A percentile compares a stretch with the other conserved stretches of the same genome.
These are phyloP conservation scores for Leptomonas pyrrhocoris DNA, from an alignment of 208 protist species.

Conservation along the genomic window DNA sequence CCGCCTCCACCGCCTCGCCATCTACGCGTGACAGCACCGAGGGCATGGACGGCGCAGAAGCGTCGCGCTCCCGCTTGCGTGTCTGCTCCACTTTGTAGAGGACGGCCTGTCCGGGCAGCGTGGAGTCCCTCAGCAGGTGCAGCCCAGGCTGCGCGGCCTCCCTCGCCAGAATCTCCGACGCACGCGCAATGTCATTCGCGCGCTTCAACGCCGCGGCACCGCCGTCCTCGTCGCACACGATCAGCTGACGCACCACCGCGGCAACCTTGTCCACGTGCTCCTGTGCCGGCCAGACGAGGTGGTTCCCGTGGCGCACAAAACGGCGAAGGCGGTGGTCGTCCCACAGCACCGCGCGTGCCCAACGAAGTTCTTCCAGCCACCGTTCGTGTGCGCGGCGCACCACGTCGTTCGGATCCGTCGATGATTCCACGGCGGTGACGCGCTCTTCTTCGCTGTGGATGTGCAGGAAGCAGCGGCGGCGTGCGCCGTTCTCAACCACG, in stretches of 20 bases:
- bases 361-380: constrained; percentile 51
- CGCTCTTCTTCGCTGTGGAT: constrained; percentile 76
- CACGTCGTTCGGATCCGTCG: background rate
- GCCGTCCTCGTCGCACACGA: constrained; percentile 41
- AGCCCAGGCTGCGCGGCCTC: constrained; percentile 60
- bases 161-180: constrained; percentile 41
- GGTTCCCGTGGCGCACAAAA: constrained; percentile 49
- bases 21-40: constrained; percentile 23
- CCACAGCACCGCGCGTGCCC: constrained; percentile 60
- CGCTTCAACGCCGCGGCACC: constrained; percentile 23
- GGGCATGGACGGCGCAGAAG: constrained; percentile 25
- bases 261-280: constrained; percentile 44
- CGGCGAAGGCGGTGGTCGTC: constrained; percentile 37
- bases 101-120: constrained; percentile 41
- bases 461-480: constrained; percentile 55
- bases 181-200: constrained; percentile 37
- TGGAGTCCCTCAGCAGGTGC: constrained; percentile 56
- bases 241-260: constrained; percentile 51
- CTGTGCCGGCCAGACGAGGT: constrained; percentile 60
- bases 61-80: constrained; percentile 28
- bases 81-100: constrained; percentile 36
- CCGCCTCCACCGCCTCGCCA: constrained; percentile 21
- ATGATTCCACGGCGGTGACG: constrained; percentile 24
- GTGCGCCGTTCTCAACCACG: constrained; percentile 46
- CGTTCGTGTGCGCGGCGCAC: constrained; percentile 32